Conservation (phyloP, 306 rosid species). For the Nissolia schottii region DNA sequence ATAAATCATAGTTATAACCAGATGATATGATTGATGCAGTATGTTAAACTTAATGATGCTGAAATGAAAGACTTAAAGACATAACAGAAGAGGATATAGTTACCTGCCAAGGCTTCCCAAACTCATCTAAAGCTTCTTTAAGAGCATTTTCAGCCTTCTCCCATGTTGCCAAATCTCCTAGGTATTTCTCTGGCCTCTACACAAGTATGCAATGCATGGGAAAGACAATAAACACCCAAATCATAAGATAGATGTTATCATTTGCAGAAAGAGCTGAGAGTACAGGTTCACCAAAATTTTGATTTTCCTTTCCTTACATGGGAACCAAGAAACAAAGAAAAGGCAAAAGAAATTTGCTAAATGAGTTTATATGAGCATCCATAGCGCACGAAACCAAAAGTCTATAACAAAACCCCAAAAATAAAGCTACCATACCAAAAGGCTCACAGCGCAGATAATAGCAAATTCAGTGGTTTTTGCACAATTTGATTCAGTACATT, state of each 20-base stretch:
- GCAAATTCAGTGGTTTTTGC: background rate
- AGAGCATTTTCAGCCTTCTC: constrained; percentile 90
- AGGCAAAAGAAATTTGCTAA: background rate
- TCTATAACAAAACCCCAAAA: background rate
- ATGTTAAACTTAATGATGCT: background rate
- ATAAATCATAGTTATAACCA: background rate
- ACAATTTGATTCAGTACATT: no score
- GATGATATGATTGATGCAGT: background rate
- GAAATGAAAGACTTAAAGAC: background rate
- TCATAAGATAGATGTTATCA: background rate
- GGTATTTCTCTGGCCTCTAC: constrained; percentile 85
- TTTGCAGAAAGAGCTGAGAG: background rate
- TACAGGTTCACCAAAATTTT: background rate
- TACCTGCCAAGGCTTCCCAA: constrained; percentile 94
- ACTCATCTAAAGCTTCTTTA: constrained; percentile 75
- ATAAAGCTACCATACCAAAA: background rate
- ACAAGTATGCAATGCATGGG: constrained; percentile 18
- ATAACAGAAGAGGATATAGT: background rate
- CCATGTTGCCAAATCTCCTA: constrained; percentile 81
- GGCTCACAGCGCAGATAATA: no score
- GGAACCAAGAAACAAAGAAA: background rate
- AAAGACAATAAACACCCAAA: background rate
- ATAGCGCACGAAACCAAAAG: background rate
- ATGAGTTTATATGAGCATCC: background rate
- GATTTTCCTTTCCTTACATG: background rate